phyloP scores from a whole-genome alignment of 208 protist genomes.

The Trypanosoma platydactyli region DNA sequence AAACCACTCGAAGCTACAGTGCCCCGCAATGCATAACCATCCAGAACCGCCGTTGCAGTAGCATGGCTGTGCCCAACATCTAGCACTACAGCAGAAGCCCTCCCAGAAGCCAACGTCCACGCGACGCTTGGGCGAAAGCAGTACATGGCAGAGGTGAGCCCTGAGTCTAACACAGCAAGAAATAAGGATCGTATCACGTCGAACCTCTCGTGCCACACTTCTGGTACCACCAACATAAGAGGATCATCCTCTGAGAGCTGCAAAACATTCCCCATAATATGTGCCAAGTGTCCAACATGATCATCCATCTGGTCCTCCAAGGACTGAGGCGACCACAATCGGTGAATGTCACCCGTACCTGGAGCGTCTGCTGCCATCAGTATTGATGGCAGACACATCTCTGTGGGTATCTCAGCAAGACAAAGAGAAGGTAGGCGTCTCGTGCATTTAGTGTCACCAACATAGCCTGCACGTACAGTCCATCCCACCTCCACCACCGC shows the following conservation, averaged over 20 bases:
- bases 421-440: slow-evolving; percentile 37
- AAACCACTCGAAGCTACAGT: slow-evolving; percentile 48
- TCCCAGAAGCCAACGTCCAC: slow-evolving; percentile 65
- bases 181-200: slow-evolving; percentile 63
- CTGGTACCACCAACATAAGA: slow-evolving; percentile 77
- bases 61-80: slow-evolving; percentile 79
- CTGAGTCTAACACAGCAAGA: slow-evolving; percentile 58
- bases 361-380: slow-evolving; percentile 25
- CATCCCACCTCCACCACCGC: slow-evolving; percentile 84
- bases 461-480: slow-evolving; percentile 64
- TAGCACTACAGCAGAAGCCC: slow-evolving; percentile 66
- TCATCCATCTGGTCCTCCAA: slow-evolving; percentile 38
- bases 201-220: slow-evolving; percentile 68
- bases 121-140: slow-evolving; percentile 73
- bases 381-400: slow-evolving; percentile 52
- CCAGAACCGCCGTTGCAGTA: slow-evolving; percentile 73
- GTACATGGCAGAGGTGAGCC: slow-evolving; percentile 61
- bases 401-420: slow-evolving; percentile 26
- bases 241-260: slow-evolving; percentile 49
- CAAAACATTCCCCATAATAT: slow-evolving; percentile 50
- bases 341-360: slow-evolving; percentile 26
- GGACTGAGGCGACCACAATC: slow-evolving; percentile 60
- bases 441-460: slow-evolving; percentile 71
- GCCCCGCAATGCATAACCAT: slow-evolving; percentile 77
- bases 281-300: slow-evolving; percentile 52